These are phyloP conservation scores for Cyclostephanos invisitatus DNA, from an alignment of 108 stramenopile species.

Conservation along the genomic window DNA sequence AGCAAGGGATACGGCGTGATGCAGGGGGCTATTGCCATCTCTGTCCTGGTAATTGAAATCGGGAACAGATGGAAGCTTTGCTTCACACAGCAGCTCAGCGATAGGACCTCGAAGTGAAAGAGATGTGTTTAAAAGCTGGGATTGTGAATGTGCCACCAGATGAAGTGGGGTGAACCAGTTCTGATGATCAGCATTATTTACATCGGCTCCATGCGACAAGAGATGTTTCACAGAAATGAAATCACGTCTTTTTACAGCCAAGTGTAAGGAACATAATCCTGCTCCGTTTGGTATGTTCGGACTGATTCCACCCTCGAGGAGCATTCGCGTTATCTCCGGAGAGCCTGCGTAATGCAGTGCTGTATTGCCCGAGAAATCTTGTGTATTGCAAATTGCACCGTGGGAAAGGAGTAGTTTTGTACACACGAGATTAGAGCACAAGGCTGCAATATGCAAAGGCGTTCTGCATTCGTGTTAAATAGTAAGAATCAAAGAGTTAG, in stretches of 20 bases:
- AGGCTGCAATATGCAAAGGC: conserved; percentile 77
- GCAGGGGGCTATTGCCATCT: conserved; percentile 85
- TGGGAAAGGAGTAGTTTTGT: conserved; percentile 54
- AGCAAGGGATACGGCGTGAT: conserved; percentile 76
- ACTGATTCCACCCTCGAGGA: conserved; percentile 70
- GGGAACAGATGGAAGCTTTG: conserved; percentile 37
- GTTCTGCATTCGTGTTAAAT: conserved; percentile 28
- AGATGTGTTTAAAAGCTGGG: not conserved
- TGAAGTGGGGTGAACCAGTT: conserved; percentile 85
- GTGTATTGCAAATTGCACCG: conserved; percentile 67
- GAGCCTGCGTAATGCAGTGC: conserved; percentile 68
- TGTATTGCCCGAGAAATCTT: conserved; percentile 80
- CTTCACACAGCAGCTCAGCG: conserved; percentile 52
- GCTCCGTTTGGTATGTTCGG: conserved; percentile 87
- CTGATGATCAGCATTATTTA: conserved; percentile 75
- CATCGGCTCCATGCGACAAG: conserved; percentile 59
- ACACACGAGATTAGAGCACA: conserved; percentile 45
- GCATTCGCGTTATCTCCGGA: conserved; percentile 49
- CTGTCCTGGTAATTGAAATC: conserved; percentile 85
- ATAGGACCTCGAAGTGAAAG: conserved; percentile 51
- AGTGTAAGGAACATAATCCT: conserved; percentile 79
- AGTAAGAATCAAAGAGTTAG: not conserved
- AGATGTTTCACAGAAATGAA: conserved; percentile 61
- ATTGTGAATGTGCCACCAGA: conserved; percentile 56
- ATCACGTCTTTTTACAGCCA: conserved; percentile 75